Evolutionary conservation across 129 eudicot genomes (phyloP), one percentile per base, ranked within the genome.

Genomic region (Kitagawia praeruptora): DNA sequence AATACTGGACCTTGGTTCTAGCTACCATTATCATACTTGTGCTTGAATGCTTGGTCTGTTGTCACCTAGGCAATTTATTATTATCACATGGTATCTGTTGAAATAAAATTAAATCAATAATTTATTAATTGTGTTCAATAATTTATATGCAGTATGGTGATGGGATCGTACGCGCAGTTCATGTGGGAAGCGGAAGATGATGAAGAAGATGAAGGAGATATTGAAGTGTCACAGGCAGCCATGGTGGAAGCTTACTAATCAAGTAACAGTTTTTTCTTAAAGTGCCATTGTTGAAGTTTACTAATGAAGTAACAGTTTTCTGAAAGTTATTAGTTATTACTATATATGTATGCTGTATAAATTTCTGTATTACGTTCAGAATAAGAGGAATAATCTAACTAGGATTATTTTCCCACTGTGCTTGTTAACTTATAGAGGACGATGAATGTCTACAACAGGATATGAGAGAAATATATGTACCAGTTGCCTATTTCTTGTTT

Each of bases 131-230:
- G 75, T 44, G 10, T 27, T 37, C 44, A 14, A 21, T 39, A 42
- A 42, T 8, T 41, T 11, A 42, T 28, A 70, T 40, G 44, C 86
- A 89, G 97, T 70, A 82, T 76, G 94, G 89, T 92, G 81, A 76
- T 92, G 91, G 97, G 97, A 75, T 86, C 92, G 44, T 92, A 87
- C 41, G 97, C 97, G 0, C 92, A 86, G 21, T 92, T 92, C 63
- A 80, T 89, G 87, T 92, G 97, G 97, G 97, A 92, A 77, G 86
- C 87, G 0, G 97, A 86, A 46, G 97, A 89, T 0, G 91, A 88
- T 0, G 90, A 89, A 47, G 87, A 74, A 15, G 79, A 80, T 34
- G 84, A 83, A 28, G 72, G 48, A 13, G 88, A 56, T 81, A 51
- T 56, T 44, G 81, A 39, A 39, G 79, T 74, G 80, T n/a, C 74